These are phyloP conservation scores for Stylosanthes scabra DNA, from an alignment of 331 rosid species.

Conservation along the genomic window DNA sequence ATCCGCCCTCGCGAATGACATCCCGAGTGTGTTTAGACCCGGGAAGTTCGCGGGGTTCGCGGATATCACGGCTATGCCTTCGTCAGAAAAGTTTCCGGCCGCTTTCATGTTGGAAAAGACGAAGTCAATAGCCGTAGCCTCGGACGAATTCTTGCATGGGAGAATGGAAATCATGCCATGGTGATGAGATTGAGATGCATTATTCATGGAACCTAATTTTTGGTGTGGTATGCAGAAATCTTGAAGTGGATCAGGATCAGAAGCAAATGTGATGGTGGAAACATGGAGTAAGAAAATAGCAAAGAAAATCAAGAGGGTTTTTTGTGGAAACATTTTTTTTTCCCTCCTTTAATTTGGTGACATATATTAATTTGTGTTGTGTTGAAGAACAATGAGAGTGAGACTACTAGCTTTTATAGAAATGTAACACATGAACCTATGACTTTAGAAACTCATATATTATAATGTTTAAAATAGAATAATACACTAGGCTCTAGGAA, in stretches of 20 bases:
- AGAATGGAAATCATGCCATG: conserved; percentile 37
- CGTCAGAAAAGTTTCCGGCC: conserved; percentile 66
- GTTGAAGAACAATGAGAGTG: conserved; percentile 24
- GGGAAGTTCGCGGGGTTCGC: conserved; percentile 70
- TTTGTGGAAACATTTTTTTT: conserved; percentile 51
- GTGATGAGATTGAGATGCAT: conserved; percentile 36
- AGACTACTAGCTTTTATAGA: conserved; percentile 52
- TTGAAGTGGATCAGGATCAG: conserved; percentile 96
- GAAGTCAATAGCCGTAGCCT: conserved; percentile 70
- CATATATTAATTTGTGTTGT: background rate
- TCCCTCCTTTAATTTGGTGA: background rate
- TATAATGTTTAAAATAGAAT: background rate
- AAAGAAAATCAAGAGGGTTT: conserved; percentile 37
- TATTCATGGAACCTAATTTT: conserved; percentile 46
- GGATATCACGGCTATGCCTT: conserved; percentile 66
- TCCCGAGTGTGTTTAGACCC: conserved; percentile 85
- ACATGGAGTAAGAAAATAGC: conserved; percentile 43
- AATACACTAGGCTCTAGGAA: conserved; percentile 34
- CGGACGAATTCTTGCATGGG: conserved; percentile 83
- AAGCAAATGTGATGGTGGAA: conserved; percentile 48
- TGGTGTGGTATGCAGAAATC: conserved; percentile 89
- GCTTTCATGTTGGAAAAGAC: conserved; percentile 62
- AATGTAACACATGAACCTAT: conserved; percentile 1
- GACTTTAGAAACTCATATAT: background rate
- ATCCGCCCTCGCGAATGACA: conserved; percentile 83